Base-by-base conservation (phyloP, 129 eudicot species). In the Tagetes erecta region DNA sequence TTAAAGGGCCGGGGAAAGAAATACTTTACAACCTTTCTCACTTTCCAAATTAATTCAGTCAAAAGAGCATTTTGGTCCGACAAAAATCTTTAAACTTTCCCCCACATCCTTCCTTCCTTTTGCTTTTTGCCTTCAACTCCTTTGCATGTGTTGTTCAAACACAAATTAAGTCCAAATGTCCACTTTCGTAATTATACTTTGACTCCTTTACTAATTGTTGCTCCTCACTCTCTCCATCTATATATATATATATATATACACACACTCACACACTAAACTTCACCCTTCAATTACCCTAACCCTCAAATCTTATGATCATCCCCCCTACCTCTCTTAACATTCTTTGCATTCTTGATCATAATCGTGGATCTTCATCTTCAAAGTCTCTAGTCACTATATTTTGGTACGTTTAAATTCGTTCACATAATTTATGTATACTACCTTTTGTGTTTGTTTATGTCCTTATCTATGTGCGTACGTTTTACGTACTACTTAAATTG, bases 51-150 rank as follows among this genome's bases (percentile, higher is more conserved):
- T 57, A 74, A 86, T 78, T 57, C 82, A 85, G 91, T 92, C 97
- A 92, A 89, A 92, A 85, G 96, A 80, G 67, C 77, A 83, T 82
- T 91, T 91, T 80, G 83, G 86, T 82, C 68, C 68, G 67, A 83
- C 67, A 72, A 78, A 78, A 74, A 79, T 79, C 83, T 79, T 65
- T 87, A 49, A 68, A 60, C 81, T 84, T 80, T 87, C 86, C 83
- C 79, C 81, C 83, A 84, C 89, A 83, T 88, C 70, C 81, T 83
- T 78, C 70, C 81, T 83, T 78, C 82, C 86, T 81, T 74, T 55
- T 80, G 53, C 75, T 49, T 74, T 70, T 74, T 73, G 65, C 84
- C 45, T 74, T 71, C 80, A 82, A 75, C 82, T 84, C 63, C 81
- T 85, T 20, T 20, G 27, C 27, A 20, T 57, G 72, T 74, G 60